Evolutionary conservation across 2,329 filamentous ascomycete genomes (phyloP).

Genomic region (Neonectria hederae): DNA sequence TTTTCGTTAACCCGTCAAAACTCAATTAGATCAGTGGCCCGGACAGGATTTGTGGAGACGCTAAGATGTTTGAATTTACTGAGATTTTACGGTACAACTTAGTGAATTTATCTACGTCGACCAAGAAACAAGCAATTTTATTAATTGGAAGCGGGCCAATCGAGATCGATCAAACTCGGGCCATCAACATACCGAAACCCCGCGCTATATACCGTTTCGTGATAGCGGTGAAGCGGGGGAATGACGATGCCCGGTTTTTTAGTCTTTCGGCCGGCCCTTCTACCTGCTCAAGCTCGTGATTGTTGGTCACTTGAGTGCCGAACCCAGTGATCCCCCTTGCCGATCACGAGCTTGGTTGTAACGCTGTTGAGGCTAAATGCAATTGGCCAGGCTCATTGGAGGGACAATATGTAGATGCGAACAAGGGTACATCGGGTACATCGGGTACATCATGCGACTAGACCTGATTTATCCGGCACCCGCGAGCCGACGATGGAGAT

Average conservation of each 20-base stretch:
- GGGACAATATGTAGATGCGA: not conserved
- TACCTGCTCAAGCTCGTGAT: not conserved
- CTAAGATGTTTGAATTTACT: too few species aligned
- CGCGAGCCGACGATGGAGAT: not conserved
- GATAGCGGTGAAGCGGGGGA: slow-evolving; percentile 2
- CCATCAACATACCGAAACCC: not conserved
- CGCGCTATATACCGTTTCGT: not conserved
- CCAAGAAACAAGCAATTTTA: not conserved
- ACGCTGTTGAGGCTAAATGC: slow-evolving; percentile 10
- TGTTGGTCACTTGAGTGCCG: not conserved
- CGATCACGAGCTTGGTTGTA: slow-evolving; percentile 9
- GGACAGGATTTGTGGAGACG: too few species aligned
- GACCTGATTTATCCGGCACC: not conserved
- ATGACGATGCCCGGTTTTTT: not conserved
- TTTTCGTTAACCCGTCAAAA: too few species aligned
- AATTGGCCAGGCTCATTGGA: slow-evolving; percentile 1
- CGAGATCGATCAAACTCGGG: not conserved
- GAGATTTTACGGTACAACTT: too few species aligned
- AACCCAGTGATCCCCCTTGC: slow-evolving; percentile 6
- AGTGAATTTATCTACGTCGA: not conserved
- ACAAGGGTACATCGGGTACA: not conserved
- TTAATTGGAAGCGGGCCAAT: not conserved
- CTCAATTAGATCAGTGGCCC: too few species aligned
- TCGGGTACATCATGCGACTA: not conserved
- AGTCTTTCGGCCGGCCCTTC: not conserved